phyloP scores from a whole-genome alignment of 2,329 filamentous ascomycete genomes.

The Aspergillus oerlinghausenensis region DNA sequence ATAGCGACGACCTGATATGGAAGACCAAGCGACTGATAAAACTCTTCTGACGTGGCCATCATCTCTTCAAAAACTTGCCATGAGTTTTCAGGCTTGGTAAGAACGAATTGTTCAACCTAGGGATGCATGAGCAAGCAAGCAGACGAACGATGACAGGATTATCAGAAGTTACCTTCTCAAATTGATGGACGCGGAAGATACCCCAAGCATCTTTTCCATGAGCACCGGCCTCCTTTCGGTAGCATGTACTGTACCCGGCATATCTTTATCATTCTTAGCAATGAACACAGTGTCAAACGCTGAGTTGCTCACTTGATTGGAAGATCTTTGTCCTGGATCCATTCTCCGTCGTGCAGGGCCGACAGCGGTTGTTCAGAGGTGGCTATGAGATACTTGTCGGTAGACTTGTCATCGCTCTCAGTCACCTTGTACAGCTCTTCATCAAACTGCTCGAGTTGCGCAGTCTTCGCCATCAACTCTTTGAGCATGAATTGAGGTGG shows the following conservation, averaged over 20 bases:
- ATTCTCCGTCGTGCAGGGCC: slow-evolving; percentile 87
- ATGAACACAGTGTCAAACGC: background rate
- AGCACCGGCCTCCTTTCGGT: slow-evolving; percentile 88
- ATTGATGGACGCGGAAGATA: slow-evolving; percentile 96
- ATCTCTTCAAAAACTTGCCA: slow-evolving; percentile 94
- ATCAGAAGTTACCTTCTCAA: slow-evolving; percentile 66
- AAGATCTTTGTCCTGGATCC: slow-evolving; percentile 77
- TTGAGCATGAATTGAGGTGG: slow-evolving; percentile 93
- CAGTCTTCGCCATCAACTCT: slow-evolving; percentile 96
- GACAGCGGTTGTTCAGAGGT: slow-evolving; percentile 95
- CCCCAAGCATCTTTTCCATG: slow-evolving; percentile 95
- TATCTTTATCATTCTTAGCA: slow-evolving; percentile 44
- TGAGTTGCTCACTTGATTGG: slow-evolving; percentile 67
- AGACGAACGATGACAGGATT: background rate
- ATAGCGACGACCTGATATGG: slow-evolving; percentile 92
- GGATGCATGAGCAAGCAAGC: slow-evolving; percentile 9
- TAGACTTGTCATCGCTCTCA: slow-evolving; percentile 75
- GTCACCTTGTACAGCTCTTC: slow-evolving; percentile 96
- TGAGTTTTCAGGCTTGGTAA: slow-evolving; percentile 81
- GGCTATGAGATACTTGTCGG: slow-evolving; percentile 78
- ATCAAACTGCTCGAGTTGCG: slow-evolving; percentile 94
- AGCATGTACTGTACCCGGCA: slow-evolving; percentile 90
- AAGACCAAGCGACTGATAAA: slow-evolving; percentile 83
- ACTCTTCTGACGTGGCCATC: slow-evolving; percentile 86
- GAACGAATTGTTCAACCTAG: slow-evolving; percentile 70